phyloP scores from a whole-genome alignment of 345 rosid genomes.

The Iberis pinnata region DNA sequence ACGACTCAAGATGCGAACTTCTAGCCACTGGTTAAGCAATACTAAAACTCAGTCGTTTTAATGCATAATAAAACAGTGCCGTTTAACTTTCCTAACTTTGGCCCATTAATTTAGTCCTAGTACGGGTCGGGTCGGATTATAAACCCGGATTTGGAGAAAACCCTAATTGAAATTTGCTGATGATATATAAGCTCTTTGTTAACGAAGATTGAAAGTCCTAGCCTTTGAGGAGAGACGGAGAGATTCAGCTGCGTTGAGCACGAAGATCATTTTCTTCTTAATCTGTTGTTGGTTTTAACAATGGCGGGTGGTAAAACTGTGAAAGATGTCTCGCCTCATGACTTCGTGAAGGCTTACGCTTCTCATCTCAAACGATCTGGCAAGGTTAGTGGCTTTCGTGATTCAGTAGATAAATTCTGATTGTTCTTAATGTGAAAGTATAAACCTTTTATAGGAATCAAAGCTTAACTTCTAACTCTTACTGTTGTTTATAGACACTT shows the following conservation, averaged over 20 bases:
- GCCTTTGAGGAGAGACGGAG: slow-evolving; percentile 25
- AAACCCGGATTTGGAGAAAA: slow-evolving; percentile 15
- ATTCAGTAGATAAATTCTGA: not conserved
- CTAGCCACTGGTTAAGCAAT: not conserved
- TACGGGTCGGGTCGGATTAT: slow-evolving; percentile 13
- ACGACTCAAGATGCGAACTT: slow-evolving; percentile 26
- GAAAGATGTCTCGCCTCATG: slow-evolving; percentile 75
- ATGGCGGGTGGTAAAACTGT: slow-evolving; percentile 41
- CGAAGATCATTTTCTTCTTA: slow-evolving; percentile 15
- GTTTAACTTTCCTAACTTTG: no score
- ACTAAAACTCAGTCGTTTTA: not conserved
- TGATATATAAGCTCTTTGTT: slow-evolving; percentile 19
- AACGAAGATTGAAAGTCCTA: slow-evolving; percentile 21
- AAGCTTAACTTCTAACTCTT: no score
- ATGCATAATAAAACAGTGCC: no score
- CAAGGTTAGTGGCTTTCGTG: slow-evolving; percentile 37
- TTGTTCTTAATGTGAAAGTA: no score
- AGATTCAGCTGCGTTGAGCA: slow-evolving; percentile 13
- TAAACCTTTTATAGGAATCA: not conserved
- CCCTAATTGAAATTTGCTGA: slow-evolving; percentile 33
- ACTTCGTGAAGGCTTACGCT: slow-evolving; percentile 67
- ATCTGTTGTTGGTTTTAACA: not conserved
- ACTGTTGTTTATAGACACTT: no score
- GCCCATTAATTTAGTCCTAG: no score
- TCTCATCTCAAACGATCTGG: slow-evolving; percentile 81